Evolutionary conservation across 371 early-diverging fungal species (phyloP).

Genomic region (Parasitella parasitica): DNA sequence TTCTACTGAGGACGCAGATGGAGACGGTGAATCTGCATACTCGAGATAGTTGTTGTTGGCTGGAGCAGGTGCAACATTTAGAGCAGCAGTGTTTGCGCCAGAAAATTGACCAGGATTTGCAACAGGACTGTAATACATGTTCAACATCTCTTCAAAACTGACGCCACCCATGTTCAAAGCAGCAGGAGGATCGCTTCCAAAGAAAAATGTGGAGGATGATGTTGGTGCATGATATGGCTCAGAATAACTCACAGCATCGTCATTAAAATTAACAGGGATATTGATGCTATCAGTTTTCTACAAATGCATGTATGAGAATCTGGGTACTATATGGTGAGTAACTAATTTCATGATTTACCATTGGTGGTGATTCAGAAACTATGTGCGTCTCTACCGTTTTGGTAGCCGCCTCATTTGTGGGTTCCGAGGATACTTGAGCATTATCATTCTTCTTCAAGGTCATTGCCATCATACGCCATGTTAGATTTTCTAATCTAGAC

Average conservation of each 20-base stretch:
- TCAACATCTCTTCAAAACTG: constrained; percentile 29
- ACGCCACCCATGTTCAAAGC: constrained; percentile 13
- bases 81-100: background rate
- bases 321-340: background rate
- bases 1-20: constrained; percentile 4
- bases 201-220: background rate
- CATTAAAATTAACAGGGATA: constrained; percentile 11
- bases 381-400: constrained; percentile 6
- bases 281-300: constrained; percentile 10
- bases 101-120: constrained; percentile 5
- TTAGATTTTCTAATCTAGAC: constrained; percentile 64
- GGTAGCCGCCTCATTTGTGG: background rate
- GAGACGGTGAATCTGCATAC: background rate
- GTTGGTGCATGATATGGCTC: background rate
- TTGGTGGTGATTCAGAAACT: constrained; percentile 21
- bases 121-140: constrained; percentile 19
- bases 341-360: background rate
- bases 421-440: constrained; percentile 4
- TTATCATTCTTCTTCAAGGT: constrained; percentile 35
- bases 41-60: background rate
- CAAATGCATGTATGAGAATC: background rate
- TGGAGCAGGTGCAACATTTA: background rate
- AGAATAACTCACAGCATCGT: background rate
- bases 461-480: constrained; percentile 75
- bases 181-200: background rate